These are phyloP conservation scores for Biancaea sappan DNA, from an alignment of 306 rosid genomes.

Conservation along the genomic window DNA sequence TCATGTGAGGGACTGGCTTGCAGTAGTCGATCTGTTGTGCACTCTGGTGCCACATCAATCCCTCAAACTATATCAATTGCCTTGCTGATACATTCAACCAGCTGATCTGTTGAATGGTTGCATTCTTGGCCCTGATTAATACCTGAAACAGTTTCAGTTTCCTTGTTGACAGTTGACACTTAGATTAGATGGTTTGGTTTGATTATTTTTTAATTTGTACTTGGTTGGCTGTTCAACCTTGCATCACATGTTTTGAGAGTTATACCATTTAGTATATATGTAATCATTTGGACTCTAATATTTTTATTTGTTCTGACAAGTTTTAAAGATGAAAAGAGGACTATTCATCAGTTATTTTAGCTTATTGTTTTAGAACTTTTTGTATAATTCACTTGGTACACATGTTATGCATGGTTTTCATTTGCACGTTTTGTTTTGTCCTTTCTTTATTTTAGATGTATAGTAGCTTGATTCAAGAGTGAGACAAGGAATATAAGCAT, in stretches of 20 bases:
- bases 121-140: neutral
- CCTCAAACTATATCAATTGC: neutral
- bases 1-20: neutral
- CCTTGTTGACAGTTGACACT: neutral
- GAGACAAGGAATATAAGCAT: neutral
- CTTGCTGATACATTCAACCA: neutral
- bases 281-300: neutral
- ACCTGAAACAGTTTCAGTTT: neutral
- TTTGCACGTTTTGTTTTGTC: neutral
- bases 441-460: neutral
- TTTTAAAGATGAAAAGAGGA: neutral
- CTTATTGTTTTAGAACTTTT: neutral
- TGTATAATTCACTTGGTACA: neutral
- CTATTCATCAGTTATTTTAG: neutral
- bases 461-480: neutral
- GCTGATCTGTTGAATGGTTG: slow-evolving; percentile 5
- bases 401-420: neutral
- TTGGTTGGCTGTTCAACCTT: neutral
- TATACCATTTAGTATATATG: neutral
- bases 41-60: neutral
- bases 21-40: neutral
- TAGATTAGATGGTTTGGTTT: neutral
- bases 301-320: neutral
- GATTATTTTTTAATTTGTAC: neutral
- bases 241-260: neutral